Percentiles rank a stretch among this genome's conserved stretches.
phyloP scores from a whole-genome alignment of 2,329 filamentous ascomycete species.

The Emmonsiellopsis sp. region DNA sequence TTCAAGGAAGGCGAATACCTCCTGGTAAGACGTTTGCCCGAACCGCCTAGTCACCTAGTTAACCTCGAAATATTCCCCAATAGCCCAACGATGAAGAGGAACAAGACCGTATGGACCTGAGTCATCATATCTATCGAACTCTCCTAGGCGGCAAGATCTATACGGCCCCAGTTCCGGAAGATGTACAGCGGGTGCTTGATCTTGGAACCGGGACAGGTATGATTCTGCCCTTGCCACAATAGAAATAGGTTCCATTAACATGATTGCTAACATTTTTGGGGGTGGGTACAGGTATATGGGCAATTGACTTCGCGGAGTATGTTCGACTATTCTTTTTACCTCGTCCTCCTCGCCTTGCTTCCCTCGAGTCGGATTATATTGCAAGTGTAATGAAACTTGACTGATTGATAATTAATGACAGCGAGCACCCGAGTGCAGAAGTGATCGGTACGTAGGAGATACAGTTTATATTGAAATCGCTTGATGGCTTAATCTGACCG shows the following conservation, averaged over 20 bases:
- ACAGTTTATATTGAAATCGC: background rate
- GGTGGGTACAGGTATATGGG: conserved; percentile 8
- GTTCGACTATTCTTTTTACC: background rate
- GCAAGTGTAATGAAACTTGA: too few species aligned
- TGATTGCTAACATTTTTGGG: background rate
- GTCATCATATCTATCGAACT: conserved; percentile 16
- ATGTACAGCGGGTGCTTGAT: conserved; percentile 10
- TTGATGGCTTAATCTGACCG: background rate
- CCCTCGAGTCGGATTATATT: too few species aligned
- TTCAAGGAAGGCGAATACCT: conserved; percentile 3
- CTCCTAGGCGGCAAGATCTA: conserved; percentile 14
- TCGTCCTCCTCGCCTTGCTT: background rate
- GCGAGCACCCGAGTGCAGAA: background rate
- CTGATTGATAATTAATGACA: background rate
- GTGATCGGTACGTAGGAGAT: conserved; percentile 1
- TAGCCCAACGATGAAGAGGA: conserved; percentile 11
- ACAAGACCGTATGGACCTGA: conserved; percentile 12
- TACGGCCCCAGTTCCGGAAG: conserved; percentile 17
- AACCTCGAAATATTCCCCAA: background rate
- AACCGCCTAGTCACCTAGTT: background rate
- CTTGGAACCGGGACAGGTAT: conserved; percentile 13
- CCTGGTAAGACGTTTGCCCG: background rate
- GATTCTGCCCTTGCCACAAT: background rate
- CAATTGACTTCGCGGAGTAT: conserved; percentile 12
- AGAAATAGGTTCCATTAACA: background rate